Base-by-base conservation (phyloP, 2,329 filamentous ascomycete species). In the Dothidotthia symphoricarpi region DNA sequence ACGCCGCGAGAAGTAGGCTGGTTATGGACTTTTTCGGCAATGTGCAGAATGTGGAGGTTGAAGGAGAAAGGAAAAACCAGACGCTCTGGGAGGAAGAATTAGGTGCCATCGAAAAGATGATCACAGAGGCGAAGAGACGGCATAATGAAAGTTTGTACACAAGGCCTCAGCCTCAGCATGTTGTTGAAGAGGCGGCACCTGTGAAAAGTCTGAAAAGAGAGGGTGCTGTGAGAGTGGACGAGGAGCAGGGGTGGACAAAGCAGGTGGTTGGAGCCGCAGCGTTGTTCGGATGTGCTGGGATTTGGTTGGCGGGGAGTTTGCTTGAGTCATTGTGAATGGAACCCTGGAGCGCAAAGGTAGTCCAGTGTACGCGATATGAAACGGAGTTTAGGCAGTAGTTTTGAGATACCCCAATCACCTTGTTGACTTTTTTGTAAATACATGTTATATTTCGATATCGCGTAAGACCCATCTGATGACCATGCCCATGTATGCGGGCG, bases 11-110 rank as follows among this genome's bases (percentile, higher is more conserved):
- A 36, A 81, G 85, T 53, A 82, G 90, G 28, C 76, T 93, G 19
- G 82, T 98, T 27, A 94, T 95, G 57, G 93, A 98, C 64, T 98
- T 98, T 70, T 97, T 98, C 49, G 93, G 93, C 16, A 98, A 97
- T 63, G 89, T 97, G 11, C 93, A 98, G 66, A 95, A 91, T 53
- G 90, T 98, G 3, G 93, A 97, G 68, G 81, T 97, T 3, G 87
- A 93, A 51, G 36, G 77, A 71, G 25, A 64, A 59, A 24, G 66
- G 57, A 37, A 69, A 59, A 67, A 68, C 24, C 64, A 67, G 31
- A 69, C 67, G 12, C 59, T 67, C 15, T 72, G 79, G 67, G 71
- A 72, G 45, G 83, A 90, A 52, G 89, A 96, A 55, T 69, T 96
- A 44, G 70, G 86, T 24, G 80, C 83, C n/a, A 76, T 96, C 31